A percentile compares a stretch with the other conserved stretches of the same genome.
Evolutionary conservation across 805 yeast species (phyloP).

Genomic region (Saccharomycopsis fodiens): DNA sequence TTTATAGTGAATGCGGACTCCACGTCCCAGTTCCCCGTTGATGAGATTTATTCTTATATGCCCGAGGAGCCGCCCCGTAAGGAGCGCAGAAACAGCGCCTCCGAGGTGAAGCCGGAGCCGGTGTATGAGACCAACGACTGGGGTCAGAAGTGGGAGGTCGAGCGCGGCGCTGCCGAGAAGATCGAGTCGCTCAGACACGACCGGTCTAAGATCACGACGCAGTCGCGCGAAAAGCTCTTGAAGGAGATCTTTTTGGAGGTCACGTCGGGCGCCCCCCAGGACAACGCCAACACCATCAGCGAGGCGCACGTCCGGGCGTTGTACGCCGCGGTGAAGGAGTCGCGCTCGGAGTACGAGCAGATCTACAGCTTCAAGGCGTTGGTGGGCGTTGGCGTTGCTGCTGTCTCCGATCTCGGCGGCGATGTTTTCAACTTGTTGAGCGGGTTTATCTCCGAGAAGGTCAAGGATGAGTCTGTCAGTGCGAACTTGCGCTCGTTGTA

Average conservation of each 20-base stretch:
- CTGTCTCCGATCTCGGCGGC: slow-evolving; percentile 5
- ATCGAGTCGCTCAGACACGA: slow-evolving; percentile 6
- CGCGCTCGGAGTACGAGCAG: slow-evolving; percentile 7
- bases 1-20: slow-evolving; percentile 1
- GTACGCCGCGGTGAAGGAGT: slow-evolving; percentile 1
- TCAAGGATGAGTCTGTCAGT: slow-evolving; percentile 3
- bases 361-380: slow-evolving; percentile 13
- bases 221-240: slow-evolving; percentile 8
- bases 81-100: background rate
- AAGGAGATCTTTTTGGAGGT: slow-evolving; percentile 4
- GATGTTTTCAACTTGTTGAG: background rate
- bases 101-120: too few species aligned
- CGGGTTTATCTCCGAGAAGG: background rate
- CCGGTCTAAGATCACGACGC: slow-evolving; percentile 11
- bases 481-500: background rate
- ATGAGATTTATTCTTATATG: slow-evolving; percentile 8
- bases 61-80: slow-evolving; percentile 7
- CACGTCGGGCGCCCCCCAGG: background rate
- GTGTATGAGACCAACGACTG: too few species aligned
- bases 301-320: background rate
- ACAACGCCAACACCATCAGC: background rate
- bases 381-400: slow-evolving; percentile 5
- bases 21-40: slow-evolving; percentile 3
- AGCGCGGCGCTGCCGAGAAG: background rate
- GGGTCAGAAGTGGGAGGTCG: too few species aligned